A percentile compares a stretch with the other conserved stretches of the same genome.
These are phyloP conservation scores for Casuarina glauca DNA, from an alignment of 306 rosid genomes.

Conservation along the genomic window DNA sequence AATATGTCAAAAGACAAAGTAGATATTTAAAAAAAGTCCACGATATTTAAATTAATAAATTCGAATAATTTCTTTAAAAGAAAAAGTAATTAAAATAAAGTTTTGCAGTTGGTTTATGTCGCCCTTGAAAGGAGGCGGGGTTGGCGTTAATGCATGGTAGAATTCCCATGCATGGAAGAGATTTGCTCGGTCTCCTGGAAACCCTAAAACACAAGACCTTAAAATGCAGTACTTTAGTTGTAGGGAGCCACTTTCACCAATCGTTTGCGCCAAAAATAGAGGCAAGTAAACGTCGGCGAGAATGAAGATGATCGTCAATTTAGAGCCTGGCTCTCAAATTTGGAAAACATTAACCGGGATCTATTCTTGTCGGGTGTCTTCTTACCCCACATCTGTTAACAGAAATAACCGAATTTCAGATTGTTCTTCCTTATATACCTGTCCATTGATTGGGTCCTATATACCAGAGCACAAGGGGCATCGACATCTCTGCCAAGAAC, in stretches of 20 bases:
- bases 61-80: too few species aligned
- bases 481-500: conserved; percentile 1
- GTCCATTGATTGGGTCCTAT: background rate
- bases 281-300: background rate
- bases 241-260: conserved; percentile 27
- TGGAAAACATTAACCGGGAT: conserved; percentile 12
- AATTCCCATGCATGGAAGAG: too few species aligned
- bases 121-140: too few species aligned
- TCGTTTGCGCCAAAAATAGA: background rate
- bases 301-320: background rate
- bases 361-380: conserved; percentile 13
- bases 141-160: too few species aligned
- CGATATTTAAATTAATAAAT: too few species aligned
- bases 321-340: conserved; percentile 14
- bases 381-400: conserved; percentile 33
- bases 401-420: conserved; percentile 14
- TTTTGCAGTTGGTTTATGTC: too few species aligned
- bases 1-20: too few species aligned
- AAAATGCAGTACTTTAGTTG: too few species aligned
- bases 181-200: too few species aligned
- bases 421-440: conserved; percentile 5
- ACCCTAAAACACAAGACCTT: too few species aligned
- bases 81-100: too few species aligned
- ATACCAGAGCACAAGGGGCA: conserved; percentile 27
- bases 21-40: too few species aligned